Base-by-base conservation (phyloP, 495 filamentous ascomycete species). In the Hypoxylon fragiforme region DNA sequence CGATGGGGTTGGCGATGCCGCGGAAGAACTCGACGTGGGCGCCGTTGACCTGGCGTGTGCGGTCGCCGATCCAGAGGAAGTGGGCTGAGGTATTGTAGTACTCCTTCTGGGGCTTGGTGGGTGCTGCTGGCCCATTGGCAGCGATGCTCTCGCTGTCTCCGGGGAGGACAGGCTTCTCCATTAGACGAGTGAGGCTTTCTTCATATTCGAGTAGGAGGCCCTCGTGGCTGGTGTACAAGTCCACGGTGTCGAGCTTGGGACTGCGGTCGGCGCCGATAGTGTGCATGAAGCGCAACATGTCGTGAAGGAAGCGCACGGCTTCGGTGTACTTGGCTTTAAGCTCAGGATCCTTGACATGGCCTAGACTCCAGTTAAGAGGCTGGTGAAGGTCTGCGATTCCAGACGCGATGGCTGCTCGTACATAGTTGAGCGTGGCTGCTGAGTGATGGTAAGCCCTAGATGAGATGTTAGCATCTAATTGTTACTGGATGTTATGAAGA, bases 1-100 rank as follows among this genome's bases (percentile, higher is more conserved):
- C 94, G 57, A 98, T 87, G 0, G 94, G 94, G 70, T 98, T 98
- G 60, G 88, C 85, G 58, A 98, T 85, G 28, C 94, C 94, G 28
- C 94, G 88, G 81, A 98, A 95, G 77, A 90, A 98, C 74, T 98
- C 94, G 51, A 98, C 84, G 71, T 98, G 94, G 0, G 89, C 95
- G 54, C 90, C 88, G 71, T 90, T 84, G 19, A 97, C 77, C 65
- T 97, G 92, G 22, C 94, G 84, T 1, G 94, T 98, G 46, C 94
- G 88, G 70, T 98, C 94, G 20, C 94, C 94, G 65, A 98, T 92
- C 94, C 94, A 98, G 63, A 98, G 78, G 75, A 98, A 97, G 70
- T 97, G 95, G 0, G 89, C 88, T n/a, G 89, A 94, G 0, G 94
- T 97, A 67, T 94, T 83, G 72, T 88, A 95, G 76, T 84, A 91